Evolutionary conservation across 2,329 filamentous ascomycete species (phyloP).

Genomic region (Cercospora janseana): DNA sequence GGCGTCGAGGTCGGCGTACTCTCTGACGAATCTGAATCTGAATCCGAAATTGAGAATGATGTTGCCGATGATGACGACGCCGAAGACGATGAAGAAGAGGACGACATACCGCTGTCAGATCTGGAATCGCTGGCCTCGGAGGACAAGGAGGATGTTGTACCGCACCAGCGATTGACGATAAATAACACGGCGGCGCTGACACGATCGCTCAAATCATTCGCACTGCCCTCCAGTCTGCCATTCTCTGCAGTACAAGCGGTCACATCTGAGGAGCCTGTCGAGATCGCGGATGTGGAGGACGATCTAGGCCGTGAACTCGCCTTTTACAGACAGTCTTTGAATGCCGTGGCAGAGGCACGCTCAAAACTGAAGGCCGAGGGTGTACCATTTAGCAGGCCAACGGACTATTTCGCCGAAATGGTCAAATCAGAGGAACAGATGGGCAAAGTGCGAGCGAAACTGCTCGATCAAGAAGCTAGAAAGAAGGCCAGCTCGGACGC

Average conservation of each 20-base stretch:
- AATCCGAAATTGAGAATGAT: slow-evolving; percentile 38
- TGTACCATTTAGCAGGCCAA: slow-evolving; percentile 80
- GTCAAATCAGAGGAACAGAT: slow-evolving; percentile 98
- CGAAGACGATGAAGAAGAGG: slow-evolving; percentile 52
- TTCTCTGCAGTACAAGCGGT: slow-evolving; percentile 84
- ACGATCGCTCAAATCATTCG: slow-evolving; percentile 75
- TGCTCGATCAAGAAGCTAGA: slow-evolving; percentile 84
- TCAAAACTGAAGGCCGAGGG: slow-evolving; percentile 75
- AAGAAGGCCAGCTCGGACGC: slow-evolving; percentile 94
- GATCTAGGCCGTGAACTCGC: slow-evolving; percentile 89
- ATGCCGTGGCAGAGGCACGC: slow-evolving; percentile 72
- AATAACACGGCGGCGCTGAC: slow-evolving; percentile 91
- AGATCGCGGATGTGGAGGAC: slow-evolving; percentile 81
- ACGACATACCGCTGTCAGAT: slow-evolving; percentile 87
- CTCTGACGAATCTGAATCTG: slow-evolving; percentile 38
- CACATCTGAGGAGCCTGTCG: slow-evolving; percentile 64
- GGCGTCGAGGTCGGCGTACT: slow-evolving; percentile 37
- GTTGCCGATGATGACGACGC: slow-evolving; percentile 43
- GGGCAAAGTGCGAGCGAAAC: slow-evolving; percentile 90
- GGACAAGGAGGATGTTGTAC: slow-evolving; percentile 81
- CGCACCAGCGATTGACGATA: slow-evolving; percentile 90
- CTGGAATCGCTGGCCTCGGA: slow-evolving; percentile 74
- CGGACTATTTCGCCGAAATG: slow-evolving; percentile 99
- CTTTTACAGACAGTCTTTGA: slow-evolving; percentile 86
- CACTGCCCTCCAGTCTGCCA: slow-evolving; percentile 65